These are phyloP conservation scores for Oryza longistaminata DNA, from an alignment of 176 grass and related monocot genomes.

Conservation along the genomic window DNA sequence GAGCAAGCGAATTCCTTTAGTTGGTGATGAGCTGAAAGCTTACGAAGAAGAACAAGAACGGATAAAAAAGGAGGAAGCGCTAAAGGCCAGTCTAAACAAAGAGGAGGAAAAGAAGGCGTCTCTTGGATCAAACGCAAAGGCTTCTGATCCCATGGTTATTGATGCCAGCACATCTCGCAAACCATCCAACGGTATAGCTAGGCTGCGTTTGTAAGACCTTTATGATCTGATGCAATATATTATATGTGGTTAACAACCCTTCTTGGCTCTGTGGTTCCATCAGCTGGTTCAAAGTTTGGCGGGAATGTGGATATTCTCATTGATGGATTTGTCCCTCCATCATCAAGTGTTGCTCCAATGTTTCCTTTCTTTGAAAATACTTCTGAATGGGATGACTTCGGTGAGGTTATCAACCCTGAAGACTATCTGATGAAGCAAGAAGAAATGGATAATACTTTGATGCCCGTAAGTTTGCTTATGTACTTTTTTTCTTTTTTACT, in stretches of 20 bases:
- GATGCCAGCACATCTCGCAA: constrained; percentile 61
- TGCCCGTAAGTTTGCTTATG: constrained; percentile 72
- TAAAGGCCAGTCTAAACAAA: constrained; percentile 71
- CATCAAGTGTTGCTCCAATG: constrained; percentile 81
- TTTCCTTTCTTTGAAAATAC: constrained; percentile 94
- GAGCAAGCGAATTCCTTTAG: constrained; percentile 87
- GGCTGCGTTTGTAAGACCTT: constrained; percentile 1
- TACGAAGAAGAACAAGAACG: constrained; percentile 89
- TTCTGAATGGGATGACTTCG: constrained; percentile 96
- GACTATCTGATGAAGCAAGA: constrained; percentile 93
- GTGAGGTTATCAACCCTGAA: constrained; percentile 98
- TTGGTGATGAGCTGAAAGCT: constrained; percentile 86
- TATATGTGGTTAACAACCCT: constrained; percentile 24
- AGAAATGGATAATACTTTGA: constrained; percentile 63
- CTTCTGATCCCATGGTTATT: constrained; percentile 62
- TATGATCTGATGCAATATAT: constrained; percentile 11
- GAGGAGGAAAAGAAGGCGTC: constrained; percentile 75
- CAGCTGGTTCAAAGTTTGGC: constrained; percentile 51
- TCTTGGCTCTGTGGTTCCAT: constrained; percentile 48
- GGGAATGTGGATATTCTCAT: constrained; percentile 76
- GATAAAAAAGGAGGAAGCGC: constrained; percentile 76
- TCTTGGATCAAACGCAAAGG: constrained; percentile 65
- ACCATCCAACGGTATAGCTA: constrained; percentile 63
- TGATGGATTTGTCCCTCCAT: constrained; percentile 92
- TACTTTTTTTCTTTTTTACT: neutral